Evolutionary conservation across 208 protist genomes (phyloP), one percentile per base, ranked within the genome.

Genomic region (Leishmania tarentolae): DNA sequence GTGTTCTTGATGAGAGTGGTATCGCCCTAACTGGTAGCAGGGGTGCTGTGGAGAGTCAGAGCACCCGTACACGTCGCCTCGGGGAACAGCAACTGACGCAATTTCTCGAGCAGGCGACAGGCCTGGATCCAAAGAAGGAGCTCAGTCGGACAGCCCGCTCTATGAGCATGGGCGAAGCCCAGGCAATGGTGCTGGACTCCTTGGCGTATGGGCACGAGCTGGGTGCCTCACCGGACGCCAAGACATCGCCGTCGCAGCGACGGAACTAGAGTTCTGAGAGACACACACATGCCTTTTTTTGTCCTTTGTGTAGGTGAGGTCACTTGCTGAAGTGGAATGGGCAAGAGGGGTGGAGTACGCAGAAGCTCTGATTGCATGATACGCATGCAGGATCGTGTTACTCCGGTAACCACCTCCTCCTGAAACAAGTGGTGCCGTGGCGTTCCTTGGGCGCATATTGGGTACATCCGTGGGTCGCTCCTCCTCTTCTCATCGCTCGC

Each of bases 21-120:
- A 81, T 78, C 40, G 1, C 80, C n/a, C 40, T 47, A 53, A 76
- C 72, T 35, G 63, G 69, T 52, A 81, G 42, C 24, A 77, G 74
- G 46, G 76, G 53, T 44, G 59, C 71, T 46, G 66, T 50, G 31
- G 78, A 75, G 15, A 82, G 81, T 63, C 78, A 65, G 78, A 80
- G 66, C 53, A 82, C 71, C 53, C 56, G 63, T 47, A 79, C 69
- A 72, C 61, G 87, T 50, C 53, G 80, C 59, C 77, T 75, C 50
- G 71, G 63, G 42, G 86, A 90, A 37, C 35, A 86, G 44, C 85
- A 90, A 79, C 73, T 94, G 28, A 84, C 83, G 46, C 82, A 79
- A 68, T 93, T 94, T 78, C 79, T 94, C 28, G 84, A 91, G 83
- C 85, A 94, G 82, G 82, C 91, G n/a, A 93, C 91, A 1, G 91